A percentile compares a stretch with the other conserved stretches of the same genome.
Evolutionary conservation across 208 protist genomes (phyloP).

Genomic region (Porcisia deanei): DNA sequence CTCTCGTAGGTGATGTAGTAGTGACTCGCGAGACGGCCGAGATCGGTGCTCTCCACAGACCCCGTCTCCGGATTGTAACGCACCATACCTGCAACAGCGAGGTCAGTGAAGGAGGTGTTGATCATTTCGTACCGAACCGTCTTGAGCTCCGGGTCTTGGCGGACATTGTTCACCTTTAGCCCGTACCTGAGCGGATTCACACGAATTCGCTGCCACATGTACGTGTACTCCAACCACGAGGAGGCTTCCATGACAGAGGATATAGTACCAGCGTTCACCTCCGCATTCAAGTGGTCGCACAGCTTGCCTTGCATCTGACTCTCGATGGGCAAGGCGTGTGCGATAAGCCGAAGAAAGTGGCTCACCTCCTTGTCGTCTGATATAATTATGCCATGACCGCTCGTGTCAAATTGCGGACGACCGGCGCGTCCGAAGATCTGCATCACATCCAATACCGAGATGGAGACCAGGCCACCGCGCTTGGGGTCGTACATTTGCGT

Average conservation of each 20-base stretch:
- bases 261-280: constrained; percentile 98
- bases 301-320: constrained; percentile 93
- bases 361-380: constrained; percentile 96
- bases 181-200: constrained; percentile 97
- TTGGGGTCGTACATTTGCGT: constrained; percentile 96
- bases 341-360: constrained; percentile 96
- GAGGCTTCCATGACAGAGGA: constrained; percentile 95
- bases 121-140: constrained; percentile 94
- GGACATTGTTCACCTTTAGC: constrained; percentile 89
- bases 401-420: constrained; percentile 98
- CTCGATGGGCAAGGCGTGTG: constrained; percentile 97
- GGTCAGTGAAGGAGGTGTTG: constrained; percentile 91
- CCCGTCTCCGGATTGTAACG: constrained; percentile 97
- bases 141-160: constrained; percentile 92
- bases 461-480: constrained; percentile 94
- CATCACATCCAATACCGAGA: constrained; percentile 99
- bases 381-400: constrained; percentile 98
- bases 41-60: constrained; percentile 94
- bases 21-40: constrained; percentile 97
- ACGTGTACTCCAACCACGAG: constrained; percentile 98
- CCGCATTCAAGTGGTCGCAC: constrained; percentile 98
- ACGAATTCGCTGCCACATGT: constrained; percentile 97
- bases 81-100: constrained; percentile 95
- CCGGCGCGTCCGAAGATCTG: constrained; percentile 99
- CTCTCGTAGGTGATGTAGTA: constrained; percentile 98